These are phyloP conservation scores for Fraxinus dipetala DNA, from an alignment of 305 asterid genomes.

Conservation along the genomic window DNA sequence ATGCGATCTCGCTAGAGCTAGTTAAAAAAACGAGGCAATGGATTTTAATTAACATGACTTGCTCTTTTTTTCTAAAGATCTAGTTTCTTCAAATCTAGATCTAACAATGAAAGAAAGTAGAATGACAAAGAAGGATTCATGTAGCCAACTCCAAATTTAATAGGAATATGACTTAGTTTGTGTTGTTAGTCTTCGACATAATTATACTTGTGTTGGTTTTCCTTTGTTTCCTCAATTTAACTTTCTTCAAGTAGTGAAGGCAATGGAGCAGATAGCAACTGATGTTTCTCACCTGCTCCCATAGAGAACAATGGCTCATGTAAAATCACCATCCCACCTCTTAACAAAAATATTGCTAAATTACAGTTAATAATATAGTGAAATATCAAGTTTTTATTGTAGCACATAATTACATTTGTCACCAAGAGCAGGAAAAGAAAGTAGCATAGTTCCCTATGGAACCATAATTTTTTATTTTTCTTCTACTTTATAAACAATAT, in stretches of 20 bases:
- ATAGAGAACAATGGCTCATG: neutral
- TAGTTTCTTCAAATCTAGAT: neutral
- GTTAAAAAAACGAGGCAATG: neutral
- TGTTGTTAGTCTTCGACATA: neutral
- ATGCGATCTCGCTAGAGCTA: neutral
- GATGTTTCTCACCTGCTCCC: neutral
- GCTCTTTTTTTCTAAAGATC: neutral
- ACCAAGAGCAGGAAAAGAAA: neutral
- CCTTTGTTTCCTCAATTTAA: neutral
- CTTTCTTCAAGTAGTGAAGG: neutral
- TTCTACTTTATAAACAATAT: neutral
- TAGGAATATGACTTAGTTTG: neutral
- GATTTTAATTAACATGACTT: neutral
- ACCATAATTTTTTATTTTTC: neutral
- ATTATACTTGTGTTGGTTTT: neutral
- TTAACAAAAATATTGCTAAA: neutral
- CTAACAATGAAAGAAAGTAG: neutral
- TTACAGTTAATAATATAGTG: neutral
- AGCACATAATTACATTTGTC: neutral
- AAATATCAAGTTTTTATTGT: neutral
- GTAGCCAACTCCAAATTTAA: neutral
- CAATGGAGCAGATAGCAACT: neutral
- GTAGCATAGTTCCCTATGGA: neutral
- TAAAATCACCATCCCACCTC: neutral
- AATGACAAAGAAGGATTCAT: neutral